A percentile compares a stretch with the other conserved stretches of the same genome.
Evolutionary conservation across 2,329 filamentous ascomycete genomes (phyloP).

Genomic region (Pseudogymnoascus sp.): DNA sequence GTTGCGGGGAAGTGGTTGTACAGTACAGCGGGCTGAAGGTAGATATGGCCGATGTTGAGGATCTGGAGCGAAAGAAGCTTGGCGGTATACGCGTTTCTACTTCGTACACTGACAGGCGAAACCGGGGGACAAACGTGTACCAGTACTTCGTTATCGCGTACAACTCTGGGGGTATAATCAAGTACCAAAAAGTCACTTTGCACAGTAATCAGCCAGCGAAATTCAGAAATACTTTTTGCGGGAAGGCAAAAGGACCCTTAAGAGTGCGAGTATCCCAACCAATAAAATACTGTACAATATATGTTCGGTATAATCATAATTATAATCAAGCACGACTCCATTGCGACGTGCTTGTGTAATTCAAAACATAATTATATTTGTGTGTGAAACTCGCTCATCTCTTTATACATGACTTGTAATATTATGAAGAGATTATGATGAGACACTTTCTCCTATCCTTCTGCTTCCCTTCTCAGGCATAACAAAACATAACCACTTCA

Average conservation of each 20-base stretch:
- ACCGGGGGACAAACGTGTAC: background rate
- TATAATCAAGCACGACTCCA: background rate
- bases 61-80: conserved; percentile 5
- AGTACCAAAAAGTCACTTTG: background rate
- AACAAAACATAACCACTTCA: background rate
- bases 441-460: conserved; percentile 6
- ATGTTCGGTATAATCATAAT: background rate
- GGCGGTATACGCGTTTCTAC: background rate
- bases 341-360: background rate
- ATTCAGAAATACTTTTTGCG: conserved; percentile 1
- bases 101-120: background rate
- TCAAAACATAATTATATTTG: background rate
- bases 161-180: background rate
- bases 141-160: background rate
- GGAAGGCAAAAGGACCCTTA: background rate
- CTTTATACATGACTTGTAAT: background rate
- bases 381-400: conserved; percentile 6
- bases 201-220: background rate
- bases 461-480: background rate
- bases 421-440: conserved; percentile 8
- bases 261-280: background rate
- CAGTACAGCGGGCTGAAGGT: background rate
- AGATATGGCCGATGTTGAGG: background rate
- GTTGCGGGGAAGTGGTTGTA: background rate
- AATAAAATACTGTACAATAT: conserved; percentile 2